These are phyloP conservation scores for Xylariaceae sp. DNA, from an alignment of 2,329 filamentous ascomycete genomes.

Conservation along the genomic window DNA sequence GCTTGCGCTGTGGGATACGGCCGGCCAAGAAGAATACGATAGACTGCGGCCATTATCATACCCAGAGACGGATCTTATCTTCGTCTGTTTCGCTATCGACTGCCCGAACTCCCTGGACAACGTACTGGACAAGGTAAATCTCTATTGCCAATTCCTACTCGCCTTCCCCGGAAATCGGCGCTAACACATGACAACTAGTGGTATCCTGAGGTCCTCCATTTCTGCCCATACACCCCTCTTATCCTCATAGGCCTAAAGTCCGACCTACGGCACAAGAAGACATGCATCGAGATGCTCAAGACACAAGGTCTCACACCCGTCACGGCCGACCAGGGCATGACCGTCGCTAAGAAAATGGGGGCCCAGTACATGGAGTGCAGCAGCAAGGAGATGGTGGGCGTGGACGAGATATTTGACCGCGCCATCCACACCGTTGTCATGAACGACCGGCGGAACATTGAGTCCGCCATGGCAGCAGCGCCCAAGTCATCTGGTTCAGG, in stretches of 20 bases:
- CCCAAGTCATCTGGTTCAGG: constrained; percentile 29
- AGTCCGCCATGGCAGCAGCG: constrained; percentile 43
- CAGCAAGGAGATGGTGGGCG: constrained; percentile 93
- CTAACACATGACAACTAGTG: constrained; percentile 49
- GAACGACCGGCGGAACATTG: constrained; percentile 65
- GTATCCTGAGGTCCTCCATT: constrained; percentile 98
- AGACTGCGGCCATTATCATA: constrained; percentile 92
- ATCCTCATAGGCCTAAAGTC: constrained; percentile 96
- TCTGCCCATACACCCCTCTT: constrained; percentile 94
- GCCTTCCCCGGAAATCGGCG: neutral
- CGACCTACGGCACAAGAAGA: constrained; percentile 89
- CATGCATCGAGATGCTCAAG: constrained; percentile 97
- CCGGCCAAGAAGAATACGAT: constrained; percentile 98
- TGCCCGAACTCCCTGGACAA: constrained; percentile 98
- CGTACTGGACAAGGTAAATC: constrained; percentile 90
- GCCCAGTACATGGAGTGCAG: constrained; percentile 98
- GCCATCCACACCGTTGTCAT: constrained; percentile 88
- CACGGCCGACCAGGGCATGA: constrained; percentile 81
- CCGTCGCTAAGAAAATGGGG: constrained; percentile 88
- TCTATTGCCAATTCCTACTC: constrained; percentile 22
- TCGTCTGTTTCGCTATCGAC: constrained; percentile 98
- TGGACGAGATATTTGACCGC: constrained; percentile 92
- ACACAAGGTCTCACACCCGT: constrained; percentile 95
- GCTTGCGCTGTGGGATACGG: constrained; percentile 96
- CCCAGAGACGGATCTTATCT: constrained; percentile 94